phyloP scores from a whole-genome alignment of 2,329 filamentous ascomycete species.

The Beauveria medogensis region DNA sequence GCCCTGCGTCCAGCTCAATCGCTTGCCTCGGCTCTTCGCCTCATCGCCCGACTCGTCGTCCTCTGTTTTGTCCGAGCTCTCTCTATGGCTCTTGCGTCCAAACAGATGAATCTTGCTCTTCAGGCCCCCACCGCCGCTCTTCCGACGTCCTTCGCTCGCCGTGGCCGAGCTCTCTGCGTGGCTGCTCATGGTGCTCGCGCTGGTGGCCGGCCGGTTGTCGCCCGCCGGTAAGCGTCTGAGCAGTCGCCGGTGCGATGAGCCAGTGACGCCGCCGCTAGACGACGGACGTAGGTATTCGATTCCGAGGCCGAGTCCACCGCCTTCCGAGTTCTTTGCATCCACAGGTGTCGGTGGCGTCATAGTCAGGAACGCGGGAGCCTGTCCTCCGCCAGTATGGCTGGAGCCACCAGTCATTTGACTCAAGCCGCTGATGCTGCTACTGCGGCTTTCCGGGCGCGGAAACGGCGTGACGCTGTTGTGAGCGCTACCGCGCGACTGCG shows the following conservation, averaged over 20 bases:
- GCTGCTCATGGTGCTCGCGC: slow-evolving; percentile 22
- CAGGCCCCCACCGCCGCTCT: slow-evolving; percentile 23
- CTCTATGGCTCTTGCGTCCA: slow-evolving; percentile 22
- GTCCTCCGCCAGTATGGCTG: slow-evolving; percentile 17
- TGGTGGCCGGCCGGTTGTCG: slow-evolving; percentile 17
- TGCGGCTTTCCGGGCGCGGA: slow-evolving; percentile 39
- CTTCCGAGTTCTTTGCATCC: slow-evolving; percentile 18
- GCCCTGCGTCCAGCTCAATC: slow-evolving; percentile 14
- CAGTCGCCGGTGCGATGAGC: slow-evolving; percentile 13
- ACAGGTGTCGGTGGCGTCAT: slow-evolving; percentile 40
- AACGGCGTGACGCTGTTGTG: slow-evolving; percentile 40
- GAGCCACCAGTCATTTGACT: slow-evolving; percentile 32
- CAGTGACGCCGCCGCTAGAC: slow-evolving; percentile 23
- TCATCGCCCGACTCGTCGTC: slow-evolving; percentile 19
- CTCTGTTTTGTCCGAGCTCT: slow-evolving; percentile 15
- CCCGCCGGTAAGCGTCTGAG: slow-evolving; percentile 20
- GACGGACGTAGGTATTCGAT: slow-evolving; percentile 25
- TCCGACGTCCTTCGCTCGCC: slow-evolving; percentile 17
- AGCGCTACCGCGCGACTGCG: slow-evolving; percentile 41
- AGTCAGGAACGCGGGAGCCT: slow-evolving; percentile 34
- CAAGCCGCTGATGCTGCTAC: slow-evolving; percentile 42
- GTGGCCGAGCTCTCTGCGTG: slow-evolving; percentile 10
- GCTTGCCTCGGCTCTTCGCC: slow-evolving; percentile 13
- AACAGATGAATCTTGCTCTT: slow-evolving; percentile 29
- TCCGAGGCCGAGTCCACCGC: slow-evolving; percentile 17